Base-by-base conservation (phyloP, 257 asterid genomes). In the Solanum pimpinellifolium region DNA sequence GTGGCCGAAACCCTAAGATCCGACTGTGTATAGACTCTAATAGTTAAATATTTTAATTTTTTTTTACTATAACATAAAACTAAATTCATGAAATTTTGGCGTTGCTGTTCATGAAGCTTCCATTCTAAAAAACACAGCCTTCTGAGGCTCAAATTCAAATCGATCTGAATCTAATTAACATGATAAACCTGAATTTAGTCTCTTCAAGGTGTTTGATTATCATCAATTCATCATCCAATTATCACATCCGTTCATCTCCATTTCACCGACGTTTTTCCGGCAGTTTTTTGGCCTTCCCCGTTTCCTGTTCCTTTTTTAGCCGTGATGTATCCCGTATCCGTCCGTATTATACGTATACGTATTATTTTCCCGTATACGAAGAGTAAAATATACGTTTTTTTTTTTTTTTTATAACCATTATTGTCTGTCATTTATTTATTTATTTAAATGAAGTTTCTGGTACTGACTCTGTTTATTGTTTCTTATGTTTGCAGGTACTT, bases 1-100 rank as follows among this genome's bases (percentile, higher is more conserved):
- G 86, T 85, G 82, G 37, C 89, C 89, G 87, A 90, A 82, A 81
- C 83, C 91, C 91, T 83, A 73, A 84, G 49, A 83, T 77, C 90
- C 90, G 86, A 83, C 86, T 80, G 74, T 82, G 5, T 74, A 49
- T 87, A 87, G 83, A 46, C 73, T 44, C 25, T 1, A 12, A 47
- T 66, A 62, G 84, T 44, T 87, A 46, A 11, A 2, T 46, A 21
- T 39, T n/a, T 74, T 4, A 6, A 0, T 59, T n/a, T 23, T 18
- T 18, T 15, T 52, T 56, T 39, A 10, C n/a, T 76, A 35, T 49
- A 18, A 11, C 85, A 47, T 80, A 33, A 29, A 29, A 78, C 62
- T 15, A 16, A 80, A 15, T 80, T 80, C 68, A 35, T 80, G 18
- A 81, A 81, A 4, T 81, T 49, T 81, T 81, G 85, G 44, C 42